Base-by-base conservation (phyloP, 306 rosid genomes). In the Boehmeria nivea region DNA sequence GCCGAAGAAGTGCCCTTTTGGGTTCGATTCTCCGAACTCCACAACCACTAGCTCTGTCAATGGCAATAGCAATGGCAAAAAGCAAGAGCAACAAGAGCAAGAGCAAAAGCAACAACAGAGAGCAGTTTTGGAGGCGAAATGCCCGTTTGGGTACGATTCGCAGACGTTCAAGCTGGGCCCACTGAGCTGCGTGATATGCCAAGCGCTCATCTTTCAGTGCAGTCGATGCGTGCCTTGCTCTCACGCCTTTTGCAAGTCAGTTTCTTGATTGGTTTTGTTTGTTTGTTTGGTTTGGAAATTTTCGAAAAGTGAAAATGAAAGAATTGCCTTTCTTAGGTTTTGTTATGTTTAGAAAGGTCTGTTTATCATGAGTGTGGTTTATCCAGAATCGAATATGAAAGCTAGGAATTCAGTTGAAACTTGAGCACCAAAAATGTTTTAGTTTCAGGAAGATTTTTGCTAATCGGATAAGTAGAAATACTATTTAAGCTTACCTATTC, bases 91-190 rank as follows among this genome's bases (percentile, higher is more conserved):
- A 2, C 65, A 12, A 10, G 44, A 17, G 16, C 59, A 6, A 39
- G 11, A 31, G 25, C 60, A 8, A 77, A 63, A 27, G 43, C 69
- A 22, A 27, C 64, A 8, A 78, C 71, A 17, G 57, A 45, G 38
- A 65, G 77, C 25, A 67, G 61, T 57, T 9, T 47, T 61, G 12
- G 66, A 61, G 66, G 55, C 90, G 1, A 89, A 89, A 71, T 89
- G 97, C 68, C 97, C 94, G 15, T 72, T 83, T 67, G 97, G 97
- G 18, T 89, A 77, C 60, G 95, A 89, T 63, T 77, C 94, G 9
- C 81, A 81, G 54, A 63, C 89, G 13, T 87, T 91, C 64, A 91
- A 91, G 87, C 70, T 91, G 19, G 96, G 99, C 38, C 99, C 99
- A 47, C 82, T 91, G 20, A 91, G 99, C 82, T 91, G 99, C 68